These are phyloP conservation scores for Bacterosira constricta DNA, from an alignment of 108 stramenopile species.

Conservation along the genomic window DNA sequence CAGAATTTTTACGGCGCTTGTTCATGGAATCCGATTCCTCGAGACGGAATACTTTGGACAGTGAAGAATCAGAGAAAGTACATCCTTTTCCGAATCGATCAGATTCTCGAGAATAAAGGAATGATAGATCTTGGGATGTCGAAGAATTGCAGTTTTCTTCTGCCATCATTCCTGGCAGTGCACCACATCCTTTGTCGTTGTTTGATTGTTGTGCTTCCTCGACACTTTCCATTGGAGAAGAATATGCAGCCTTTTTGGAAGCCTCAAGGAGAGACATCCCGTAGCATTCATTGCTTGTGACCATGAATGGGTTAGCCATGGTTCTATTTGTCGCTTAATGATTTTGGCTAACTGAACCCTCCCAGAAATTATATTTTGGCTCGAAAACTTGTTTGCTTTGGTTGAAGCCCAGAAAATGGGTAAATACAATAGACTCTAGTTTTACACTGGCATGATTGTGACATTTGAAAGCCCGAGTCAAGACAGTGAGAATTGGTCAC, in stretches of 20 bases:
- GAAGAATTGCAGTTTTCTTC: neutral
- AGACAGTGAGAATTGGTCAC: constrained; percentile 34
- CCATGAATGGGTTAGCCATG: constrained; percentile 54
- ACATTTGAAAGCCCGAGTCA: constrained; percentile 1
- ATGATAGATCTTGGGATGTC: constrained; percentile 35
- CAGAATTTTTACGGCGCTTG: constrained; percentile 43
- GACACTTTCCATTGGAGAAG: constrained; percentile 1
- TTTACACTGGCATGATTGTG: constrained; percentile 7
- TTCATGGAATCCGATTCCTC: constrained; percentile 48
- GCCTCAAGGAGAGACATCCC: constrained; percentile 41
- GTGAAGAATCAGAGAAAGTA: constrained; percentile 38
- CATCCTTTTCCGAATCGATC: constrained; percentile 44
- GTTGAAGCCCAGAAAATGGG: too few relatives aligned
- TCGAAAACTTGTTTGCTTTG: neutral
- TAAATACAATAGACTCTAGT: too few relatives aligned
- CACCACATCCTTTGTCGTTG: neutral
- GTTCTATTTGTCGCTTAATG: neutral
- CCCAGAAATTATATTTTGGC: neutral
- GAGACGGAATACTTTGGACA: constrained; percentile 46
- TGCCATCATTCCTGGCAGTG: neutral
- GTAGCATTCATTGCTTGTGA: constrained; percentile 57
- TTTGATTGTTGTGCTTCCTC: neutral
- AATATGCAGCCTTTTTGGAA: constrained; percentile 14
- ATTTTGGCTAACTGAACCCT: neutral
- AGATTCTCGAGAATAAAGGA: constrained; percentile 53